Conservation (phyloP, 208 protist species). For the Trypanosoma cruzi region DNA sequence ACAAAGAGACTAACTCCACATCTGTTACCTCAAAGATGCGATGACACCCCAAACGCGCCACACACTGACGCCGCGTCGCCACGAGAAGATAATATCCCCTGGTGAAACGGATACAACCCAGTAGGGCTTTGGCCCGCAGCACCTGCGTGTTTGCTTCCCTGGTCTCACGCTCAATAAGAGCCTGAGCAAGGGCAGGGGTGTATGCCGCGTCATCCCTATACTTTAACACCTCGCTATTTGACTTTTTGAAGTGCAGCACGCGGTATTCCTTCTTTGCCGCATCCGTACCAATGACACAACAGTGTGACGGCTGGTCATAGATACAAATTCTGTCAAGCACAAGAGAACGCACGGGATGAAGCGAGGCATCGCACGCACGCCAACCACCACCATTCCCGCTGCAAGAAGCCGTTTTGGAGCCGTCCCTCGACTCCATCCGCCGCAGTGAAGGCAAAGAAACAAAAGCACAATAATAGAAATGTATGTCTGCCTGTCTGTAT, state of each 20-base stretch:
- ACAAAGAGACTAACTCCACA: slow-evolving; percentile 59
- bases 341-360: slow-evolving; percentile 11
- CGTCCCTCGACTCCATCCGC: neutral
- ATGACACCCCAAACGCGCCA: slow-evolving; percentile 87
- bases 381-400: slow-evolving; percentile 11
- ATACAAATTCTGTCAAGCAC: slow-evolving; percentile 48
- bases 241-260: slow-evolving; percentile 24
- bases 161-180: slow-evolving; percentile 33
- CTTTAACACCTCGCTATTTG: slow-evolving; percentile 10
- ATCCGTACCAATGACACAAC: slow-evolving; percentile 60
- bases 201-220: slow-evolving; percentile 5
- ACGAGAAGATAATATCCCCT: slow-evolving; percentile 94
- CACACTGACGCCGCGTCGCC: slow-evolving; percentile 68
- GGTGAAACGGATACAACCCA: slow-evolving; percentile 93
- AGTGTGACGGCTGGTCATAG: slow-evolving; percentile 56
- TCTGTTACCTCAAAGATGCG: slow-evolving; percentile 91
- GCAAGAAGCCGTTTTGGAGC: neutral
- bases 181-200: slow-evolving; percentile 36
- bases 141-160: slow-evolving; percentile 18
- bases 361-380: slow-evolving; percentile 4
- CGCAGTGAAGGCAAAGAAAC: neutral
- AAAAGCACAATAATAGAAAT: neutral
- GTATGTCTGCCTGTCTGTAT: too few species aligned
- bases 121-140: slow-evolving; percentile 42
- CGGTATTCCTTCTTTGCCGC: neutral